A percentile compares a stretch with the other conserved stretches of the same genome.
Evolutionary conservation across 208 protist species (phyloP).

Genomic region (Wallacemonas sp.): DNA sequence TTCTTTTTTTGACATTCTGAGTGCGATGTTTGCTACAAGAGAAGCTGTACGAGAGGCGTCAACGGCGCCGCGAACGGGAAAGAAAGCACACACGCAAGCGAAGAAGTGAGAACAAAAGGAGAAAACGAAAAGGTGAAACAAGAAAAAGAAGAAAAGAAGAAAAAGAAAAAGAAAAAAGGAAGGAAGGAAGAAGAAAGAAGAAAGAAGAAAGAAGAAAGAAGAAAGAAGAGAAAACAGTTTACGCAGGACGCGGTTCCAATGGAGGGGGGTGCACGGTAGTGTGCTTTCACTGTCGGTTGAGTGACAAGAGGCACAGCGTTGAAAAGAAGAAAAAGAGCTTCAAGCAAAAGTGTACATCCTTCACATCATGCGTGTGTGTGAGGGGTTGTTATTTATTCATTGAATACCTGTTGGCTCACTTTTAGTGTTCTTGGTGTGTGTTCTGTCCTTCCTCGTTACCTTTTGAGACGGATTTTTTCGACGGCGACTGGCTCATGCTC

Average conservation of each 20-base stretch:
- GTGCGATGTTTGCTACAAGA: too few species aligned
- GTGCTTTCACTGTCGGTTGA: too few species aligned
- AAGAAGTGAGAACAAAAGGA: conserved; percentile 2
- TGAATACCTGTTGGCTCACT: not conserved
- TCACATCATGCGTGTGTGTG: not conserved
- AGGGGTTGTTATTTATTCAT: not conserved
- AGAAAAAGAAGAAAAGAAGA: not conserved
- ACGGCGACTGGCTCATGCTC: not conserved
- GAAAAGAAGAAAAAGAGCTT: not conserved
- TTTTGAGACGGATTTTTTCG: too few species aligned
- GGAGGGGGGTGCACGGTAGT: too few species aligned
- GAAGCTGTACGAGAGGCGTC: too few species aligned
- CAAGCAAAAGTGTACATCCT: too few species aligned
- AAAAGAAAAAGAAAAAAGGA: not conserved
- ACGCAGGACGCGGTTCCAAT: too few species aligned
- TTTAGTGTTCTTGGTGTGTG: too few species aligned
- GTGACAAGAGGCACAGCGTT: too few species aligned
- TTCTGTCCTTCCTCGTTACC: too few species aligned
- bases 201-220: not conserved
- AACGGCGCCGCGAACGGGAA: conserved; percentile 13
- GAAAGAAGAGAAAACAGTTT: not conserved
- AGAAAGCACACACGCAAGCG: not conserved
- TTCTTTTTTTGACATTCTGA: too few species aligned
- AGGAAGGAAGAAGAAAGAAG: not conserved
- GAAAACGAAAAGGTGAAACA: not conserved